These are phyloP conservation scores for Amauroascus niger DNA, from an alignment of 2,329 filamentous ascomycete species.

Conservation along the genomic window DNA sequence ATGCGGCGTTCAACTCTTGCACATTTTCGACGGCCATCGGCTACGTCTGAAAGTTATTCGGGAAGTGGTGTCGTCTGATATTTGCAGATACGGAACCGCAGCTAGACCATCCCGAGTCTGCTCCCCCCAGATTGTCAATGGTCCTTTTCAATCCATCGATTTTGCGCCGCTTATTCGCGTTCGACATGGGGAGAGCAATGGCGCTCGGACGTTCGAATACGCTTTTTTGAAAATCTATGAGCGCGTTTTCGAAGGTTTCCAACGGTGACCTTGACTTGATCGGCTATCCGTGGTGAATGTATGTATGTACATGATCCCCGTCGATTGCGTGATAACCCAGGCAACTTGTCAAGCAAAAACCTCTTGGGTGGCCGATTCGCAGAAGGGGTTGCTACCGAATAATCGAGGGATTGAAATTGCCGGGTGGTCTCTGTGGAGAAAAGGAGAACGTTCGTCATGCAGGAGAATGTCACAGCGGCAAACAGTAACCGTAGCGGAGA, in stretches of 20 bases:
- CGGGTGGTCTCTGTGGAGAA: constrained; percentile 13
- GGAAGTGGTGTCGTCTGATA: constrained; percentile 10
- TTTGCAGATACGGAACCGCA: neutral
- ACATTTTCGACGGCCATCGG: no score
- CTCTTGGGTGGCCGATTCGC: constrained; percentile 2
- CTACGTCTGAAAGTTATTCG: no score
- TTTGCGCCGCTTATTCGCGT: constrained; percentile 9
- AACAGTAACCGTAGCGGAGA: constrained; percentile 8
- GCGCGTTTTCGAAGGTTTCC: constrained; percentile 5
- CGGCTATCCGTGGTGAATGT: no score
- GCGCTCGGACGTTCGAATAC: no score
- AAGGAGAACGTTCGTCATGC: constrained; percentile 13
- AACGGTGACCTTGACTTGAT: constrained; percentile 7
- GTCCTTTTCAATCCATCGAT: constrained; percentile 13
- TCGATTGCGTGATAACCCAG: neutral
- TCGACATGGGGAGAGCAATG: constrained; percentile 4
- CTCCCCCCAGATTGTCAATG: no score
- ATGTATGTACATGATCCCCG: no score
- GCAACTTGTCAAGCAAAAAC: constrained; percentile 3
- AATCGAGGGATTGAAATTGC: constrained; percentile 1
- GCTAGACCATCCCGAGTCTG: no score
- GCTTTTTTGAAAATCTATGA: constrained; percentile 11
- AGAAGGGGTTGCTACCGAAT: constrained; percentile 2
- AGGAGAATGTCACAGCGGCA: constrained; percentile 6
- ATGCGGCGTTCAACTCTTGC: no score